phyloP scores from a whole-genome alignment of 2,329 filamentous ascomycete genomes.

The Lachnum nothofagi region DNA sequence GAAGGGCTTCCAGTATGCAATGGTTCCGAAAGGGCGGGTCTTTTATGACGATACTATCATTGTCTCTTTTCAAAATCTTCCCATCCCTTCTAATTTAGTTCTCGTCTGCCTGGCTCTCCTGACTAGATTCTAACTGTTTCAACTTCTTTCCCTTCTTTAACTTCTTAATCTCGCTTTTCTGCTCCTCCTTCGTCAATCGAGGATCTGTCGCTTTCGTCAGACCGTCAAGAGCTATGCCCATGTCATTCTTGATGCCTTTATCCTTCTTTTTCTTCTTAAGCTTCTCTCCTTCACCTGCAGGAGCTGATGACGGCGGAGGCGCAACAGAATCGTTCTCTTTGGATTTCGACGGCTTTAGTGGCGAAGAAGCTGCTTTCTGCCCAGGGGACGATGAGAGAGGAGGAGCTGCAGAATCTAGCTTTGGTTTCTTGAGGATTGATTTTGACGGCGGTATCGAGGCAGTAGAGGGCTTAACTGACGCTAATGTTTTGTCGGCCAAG shows the following conservation, averaged over 20 bases:
- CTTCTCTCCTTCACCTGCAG: neutral
- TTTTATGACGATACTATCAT: too few species aligned
- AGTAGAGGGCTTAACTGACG: constrained; percentile 10
- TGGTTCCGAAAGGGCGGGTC: too few species aligned
- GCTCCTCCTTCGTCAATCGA: constrained; percentile 9
- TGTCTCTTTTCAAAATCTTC: too few species aligned
- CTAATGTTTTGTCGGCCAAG: constrained; percentile 15
- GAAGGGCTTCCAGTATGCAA: too few species aligned
- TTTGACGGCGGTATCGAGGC: constrained; percentile 5
- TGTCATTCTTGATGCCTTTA: neutral
- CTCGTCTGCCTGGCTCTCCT: neutral
- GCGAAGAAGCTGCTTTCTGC: neutral
- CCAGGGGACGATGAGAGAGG: too few species aligned
- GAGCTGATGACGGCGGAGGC: neutral
- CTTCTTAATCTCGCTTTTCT: too few species aligned
- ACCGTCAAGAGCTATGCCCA: neutral
- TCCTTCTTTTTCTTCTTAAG: neutral
- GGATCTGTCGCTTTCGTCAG: constrained; percentile 6
- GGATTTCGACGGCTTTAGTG: neutral
- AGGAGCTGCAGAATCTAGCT: neutral
- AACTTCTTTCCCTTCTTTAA: constrained; percentile 16
- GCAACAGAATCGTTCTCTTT: neutral
- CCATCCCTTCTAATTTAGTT: neutral
- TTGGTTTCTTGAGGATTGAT: neutral
- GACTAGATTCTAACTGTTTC: constrained; percentile 6